Base-by-base conservation (phyloP, 2,329 filamentous ascomycete genomes). In the Colletotrichum camelliae region DNA sequence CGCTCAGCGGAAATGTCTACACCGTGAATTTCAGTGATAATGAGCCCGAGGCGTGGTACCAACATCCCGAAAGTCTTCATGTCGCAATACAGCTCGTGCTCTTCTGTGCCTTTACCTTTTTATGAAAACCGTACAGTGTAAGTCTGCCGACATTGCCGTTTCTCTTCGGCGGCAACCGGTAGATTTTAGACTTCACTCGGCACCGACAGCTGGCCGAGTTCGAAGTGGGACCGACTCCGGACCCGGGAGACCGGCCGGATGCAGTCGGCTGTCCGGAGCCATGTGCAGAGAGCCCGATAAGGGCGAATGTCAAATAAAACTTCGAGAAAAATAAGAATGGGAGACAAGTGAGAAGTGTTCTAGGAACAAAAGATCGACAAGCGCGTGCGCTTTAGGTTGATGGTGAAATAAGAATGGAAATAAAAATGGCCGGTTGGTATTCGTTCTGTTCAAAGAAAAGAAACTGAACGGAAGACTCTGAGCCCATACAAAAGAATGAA, bases 401-500 rank as follows among this genome's bases (percentile, higher is more conserved):
- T 43, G 18, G 18, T 43, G 5, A 43, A 2, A 2, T 2, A 6
- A n/a, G 2, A 6, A 43, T 12, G 18, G n/a, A n/a, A 18, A n/a
- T n/a, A n/a, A 5, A 18, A 6, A n/a, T 43, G 18, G 39, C 18
- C 18, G 39, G 4, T 43, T n/a, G 18, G 0, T 43, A 43, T 43
- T 43, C 39, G 9, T 9, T 39, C 37, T 43, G 9, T n/a, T n/a
- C 39, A 48, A n/a, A 5, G 5, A n/a, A 48, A n/a, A 9, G 4
- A n/a, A 10, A n/a, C 2, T 6, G 5, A 12, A 12, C 3, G n/a
- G 1, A 10, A 12, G 1, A 10, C 39, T n/a, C 9, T 6, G 8
- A 48, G 10, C 1, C 18, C 1, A 12, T n/a, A n/a, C 18, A 48
- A 12, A n/a, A n/a, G 1, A 3, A 12, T 48, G 1, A 10, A n/a